Conservation (phyloP, 2,329 filamentous ascomycete genomes). For the Botrytis cinerea region DNA sequence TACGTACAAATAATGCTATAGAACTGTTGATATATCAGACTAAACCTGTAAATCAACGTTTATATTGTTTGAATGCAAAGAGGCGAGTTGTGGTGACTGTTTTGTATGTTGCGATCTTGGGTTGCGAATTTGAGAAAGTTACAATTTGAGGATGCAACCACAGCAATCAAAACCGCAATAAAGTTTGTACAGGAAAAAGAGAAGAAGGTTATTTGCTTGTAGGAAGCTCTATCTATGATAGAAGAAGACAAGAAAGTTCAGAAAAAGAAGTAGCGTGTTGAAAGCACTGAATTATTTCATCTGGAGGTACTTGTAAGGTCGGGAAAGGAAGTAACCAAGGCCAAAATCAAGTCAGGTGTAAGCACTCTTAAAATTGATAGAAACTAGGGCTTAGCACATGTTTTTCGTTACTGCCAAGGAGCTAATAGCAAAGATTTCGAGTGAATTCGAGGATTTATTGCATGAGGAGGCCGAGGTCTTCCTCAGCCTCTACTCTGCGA, state of each 20-base stretch:
- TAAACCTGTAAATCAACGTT: neutral
- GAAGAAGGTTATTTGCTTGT: neutral
- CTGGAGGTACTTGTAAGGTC: neutral
- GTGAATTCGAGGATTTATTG: conserved; percentile 3
- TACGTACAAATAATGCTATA: conserved; percentile 11
- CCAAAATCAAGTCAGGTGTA: neutral
- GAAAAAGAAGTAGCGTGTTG: conserved; percentile 7
- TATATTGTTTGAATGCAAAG: neutral
- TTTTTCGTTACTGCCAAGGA: neutral
- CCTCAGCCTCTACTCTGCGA: neutral
- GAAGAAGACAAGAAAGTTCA: neutral
- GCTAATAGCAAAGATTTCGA: neutral
- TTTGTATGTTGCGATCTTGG: neutral
- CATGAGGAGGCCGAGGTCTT: conserved; percentile 1
- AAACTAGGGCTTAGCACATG: neutral
- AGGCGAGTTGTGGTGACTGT: neutral
- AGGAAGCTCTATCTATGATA: conserved; percentile 15
- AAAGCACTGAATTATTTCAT: conserved; percentile 4
- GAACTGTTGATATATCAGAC: neutral
- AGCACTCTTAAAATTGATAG: conserved; percentile 3
- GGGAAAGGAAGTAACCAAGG: neutral
- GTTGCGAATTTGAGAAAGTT: neutral
- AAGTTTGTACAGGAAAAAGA: neutral
- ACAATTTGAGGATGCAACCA: neutral
- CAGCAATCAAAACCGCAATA: neutral